These are phyloP conservation scores for Umbelopsis vinacea DNA, from an alignment of 192 early-diverging fungal species.

Conservation along the genomic window DNA sequence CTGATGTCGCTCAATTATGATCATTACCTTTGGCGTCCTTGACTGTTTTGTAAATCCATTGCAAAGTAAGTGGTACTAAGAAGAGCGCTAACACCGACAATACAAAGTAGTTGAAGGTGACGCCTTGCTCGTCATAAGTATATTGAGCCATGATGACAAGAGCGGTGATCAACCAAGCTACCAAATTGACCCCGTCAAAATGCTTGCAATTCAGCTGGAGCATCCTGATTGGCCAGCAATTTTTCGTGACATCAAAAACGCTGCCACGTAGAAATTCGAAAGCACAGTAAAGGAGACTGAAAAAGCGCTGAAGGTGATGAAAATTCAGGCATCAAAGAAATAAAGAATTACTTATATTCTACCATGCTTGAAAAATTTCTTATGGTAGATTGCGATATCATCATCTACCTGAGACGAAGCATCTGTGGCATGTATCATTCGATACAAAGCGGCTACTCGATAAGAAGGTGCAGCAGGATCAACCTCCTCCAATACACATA, in stretches of 20 bases:
- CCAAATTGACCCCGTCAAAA: conserved; percentile 13
- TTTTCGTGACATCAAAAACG: conserved; percentile 20
- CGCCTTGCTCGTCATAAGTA: conserved; percentile 93
- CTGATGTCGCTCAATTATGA: not conserved
- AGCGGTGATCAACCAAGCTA: conserved; percentile 4
- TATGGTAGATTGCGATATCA: too few relatives aligned
- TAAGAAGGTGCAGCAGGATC: too few relatives aligned
- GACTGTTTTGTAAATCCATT: conserved; percentile 18
- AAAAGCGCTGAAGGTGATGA: too few relatives aligned
- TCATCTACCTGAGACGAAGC: too few relatives aligned
- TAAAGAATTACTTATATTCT: too few relatives aligned
- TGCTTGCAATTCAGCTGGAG: conserved; percentile 18
- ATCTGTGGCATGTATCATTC: too few relatives aligned
- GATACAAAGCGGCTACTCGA: too few relatives aligned
- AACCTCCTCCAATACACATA: too few relatives aligned
- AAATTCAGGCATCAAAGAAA: too few relatives aligned
- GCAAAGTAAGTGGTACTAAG: conserved; percentile 76
- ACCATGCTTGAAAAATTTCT: too few relatives aligned
- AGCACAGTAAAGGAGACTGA: too few relatives aligned
- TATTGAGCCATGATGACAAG: conserved; percentile 70
- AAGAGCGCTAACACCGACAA: conserved; percentile 82
- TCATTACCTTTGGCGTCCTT: conserved; percentile 26
- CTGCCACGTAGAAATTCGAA: not conserved
- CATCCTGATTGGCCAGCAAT: conserved; percentile 12
- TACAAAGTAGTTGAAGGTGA: conserved; percentile 94